Percentiles rank a stretch among this genome's conserved stretches.
These are phyloP conservation scores for Xylariaceae sp. DNA, from an alignment of 2,329 filamentous ascomycete species.

Conservation along the genomic window DNA sequence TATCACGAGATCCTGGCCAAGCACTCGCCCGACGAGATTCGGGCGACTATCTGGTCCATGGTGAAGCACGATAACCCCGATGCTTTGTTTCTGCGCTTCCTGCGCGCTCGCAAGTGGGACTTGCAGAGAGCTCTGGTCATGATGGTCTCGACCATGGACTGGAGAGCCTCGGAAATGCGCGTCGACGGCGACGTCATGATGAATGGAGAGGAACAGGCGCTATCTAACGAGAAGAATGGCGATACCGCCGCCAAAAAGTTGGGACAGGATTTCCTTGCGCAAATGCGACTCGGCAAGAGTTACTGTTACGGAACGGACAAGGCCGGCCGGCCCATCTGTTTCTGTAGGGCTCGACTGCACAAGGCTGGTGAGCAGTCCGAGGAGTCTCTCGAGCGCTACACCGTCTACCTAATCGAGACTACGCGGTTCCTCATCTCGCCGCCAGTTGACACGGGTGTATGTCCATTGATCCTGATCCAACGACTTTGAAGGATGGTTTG, in stretches of 20 bases:
- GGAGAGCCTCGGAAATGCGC: slow-evolving; percentile 76
- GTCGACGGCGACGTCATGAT: slow-evolving; percentile 85
- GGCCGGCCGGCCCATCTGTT: slow-evolving; percentile 76
- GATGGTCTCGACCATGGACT: slow-evolving; percentile 90
- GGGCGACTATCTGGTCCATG: slow-evolving; percentile 84
- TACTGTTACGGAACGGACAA: slow-evolving; percentile 86
- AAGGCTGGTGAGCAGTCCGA: slow-evolving; percentile 76
- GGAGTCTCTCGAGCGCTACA: slow-evolving; percentile 78
- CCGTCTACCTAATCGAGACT: slow-evolving; percentile 91
- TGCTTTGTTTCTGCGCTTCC: slow-evolving; percentile 71
- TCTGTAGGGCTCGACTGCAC: slow-evolving; percentile 79
- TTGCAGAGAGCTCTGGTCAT: slow-evolving; percentile 89
- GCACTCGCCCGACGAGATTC: slow-evolving; percentile 70
- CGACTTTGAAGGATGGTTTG: not conserved
- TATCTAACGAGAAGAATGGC: slow-evolving; percentile 51
- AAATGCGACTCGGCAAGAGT: slow-evolving; percentile 86
- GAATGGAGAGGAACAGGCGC: slow-evolving; percentile 65
- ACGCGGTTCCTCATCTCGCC: slow-evolving; percentile 74
- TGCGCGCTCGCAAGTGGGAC: slow-evolving; percentile 93
- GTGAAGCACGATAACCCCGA: slow-evolving; percentile 94
- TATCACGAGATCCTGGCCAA: slow-evolving; percentile 77
- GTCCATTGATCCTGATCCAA: slow-evolving; percentile 33
- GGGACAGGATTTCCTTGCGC: slow-evolving; percentile 71
- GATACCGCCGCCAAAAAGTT: slow-evolving; percentile 60
- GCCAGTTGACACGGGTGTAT: slow-evolving; percentile 86